Evolutionary conservation across 2,329 filamentous ascomycete species (phyloP).

Genomic region (Cryphonectria japonica): DNA sequence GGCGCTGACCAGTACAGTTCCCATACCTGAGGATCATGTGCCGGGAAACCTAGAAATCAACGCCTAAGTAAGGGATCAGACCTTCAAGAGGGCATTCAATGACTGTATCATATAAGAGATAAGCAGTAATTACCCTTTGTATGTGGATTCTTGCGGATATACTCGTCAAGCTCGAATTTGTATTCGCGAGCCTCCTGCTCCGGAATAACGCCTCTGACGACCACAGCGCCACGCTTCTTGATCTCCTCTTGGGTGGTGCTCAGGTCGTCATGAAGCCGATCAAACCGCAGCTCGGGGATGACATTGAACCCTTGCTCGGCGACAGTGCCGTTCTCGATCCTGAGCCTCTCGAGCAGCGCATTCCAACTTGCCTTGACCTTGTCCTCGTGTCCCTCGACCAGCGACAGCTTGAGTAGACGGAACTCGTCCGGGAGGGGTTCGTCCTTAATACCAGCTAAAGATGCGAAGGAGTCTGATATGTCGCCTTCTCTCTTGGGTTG

Average conservation of each 20-base stretch:
- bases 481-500: constrained; percentile 58
- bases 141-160: constrained; percentile 65
- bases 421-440: constrained; percentile 59
- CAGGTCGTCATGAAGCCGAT: constrained; percentile 46
- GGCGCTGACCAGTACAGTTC: constrained; percentile 76
- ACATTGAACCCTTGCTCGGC: constrained; percentile 49
- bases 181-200: constrained; percentile 65
- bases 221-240: constrained; percentile 62
- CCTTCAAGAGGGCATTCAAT: no score
- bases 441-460: constrained; percentile 53
- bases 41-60: constrained; percentile 61
- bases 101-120: background rate
- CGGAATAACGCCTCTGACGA: constrained; percentile 69
- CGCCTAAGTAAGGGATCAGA: background rate
- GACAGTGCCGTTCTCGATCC: constrained; percentile 52
- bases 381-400: constrained; percentile 55
- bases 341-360: constrained; percentile 49
- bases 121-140: constrained; percentile 39
- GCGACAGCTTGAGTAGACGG: constrained; percentile 56
- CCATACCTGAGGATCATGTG: constrained; percentile 69
- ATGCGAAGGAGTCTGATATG: constrained; percentile 66
- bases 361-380: constrained; percentile 53
- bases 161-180: constrained; percentile 67
- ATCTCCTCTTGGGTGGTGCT: constrained; percentile 51
- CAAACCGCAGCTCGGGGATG: constrained; percentile 57